These are phyloP conservation scores for Vigna unguiculata DNA, from an alignment of 306 rosid species.

Conservation along the genomic window DNA sequence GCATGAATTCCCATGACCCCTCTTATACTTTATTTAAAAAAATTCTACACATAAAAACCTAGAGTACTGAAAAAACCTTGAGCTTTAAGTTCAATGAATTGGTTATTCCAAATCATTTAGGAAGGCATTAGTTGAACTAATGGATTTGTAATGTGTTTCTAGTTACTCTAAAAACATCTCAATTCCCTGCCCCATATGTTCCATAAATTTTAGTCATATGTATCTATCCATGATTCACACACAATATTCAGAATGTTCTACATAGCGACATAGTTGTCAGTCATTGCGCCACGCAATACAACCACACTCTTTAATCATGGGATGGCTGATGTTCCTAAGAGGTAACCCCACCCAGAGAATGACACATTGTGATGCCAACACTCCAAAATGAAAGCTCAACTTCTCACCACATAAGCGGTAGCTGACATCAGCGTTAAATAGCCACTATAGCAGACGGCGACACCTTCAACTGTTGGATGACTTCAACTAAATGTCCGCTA, in stretches of 20 bases:
- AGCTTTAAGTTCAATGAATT: background rate
- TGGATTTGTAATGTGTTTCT: background rate
- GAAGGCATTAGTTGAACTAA: conserved; percentile 5
- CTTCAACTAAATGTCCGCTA: too few species aligned
- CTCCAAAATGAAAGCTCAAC: too few species aligned
- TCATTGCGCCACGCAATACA: background rate
- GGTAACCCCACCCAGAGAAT: background rate
- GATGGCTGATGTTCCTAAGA: background rate
- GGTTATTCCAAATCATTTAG: background rate
- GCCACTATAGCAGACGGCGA: too few species aligned
- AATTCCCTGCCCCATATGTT: background rate
- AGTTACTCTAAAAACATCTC: background rate
- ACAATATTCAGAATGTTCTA: background rate
- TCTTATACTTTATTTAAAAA: conserved; percentile 3
- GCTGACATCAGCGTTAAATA: too few species aligned
- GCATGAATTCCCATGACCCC: background rate
- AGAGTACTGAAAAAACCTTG: background rate
- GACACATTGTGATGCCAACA: too few species aligned
- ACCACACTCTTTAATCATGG: background rate
- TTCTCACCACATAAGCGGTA: too few species aligned
- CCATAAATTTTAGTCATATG: background rate
- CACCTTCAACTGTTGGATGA: too few species aligned
- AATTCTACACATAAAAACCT: background rate
- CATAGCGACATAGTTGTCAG: background rate
- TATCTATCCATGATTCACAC: background rate